Percentiles rank a stretch among this genome's conserved stretches.
Evolutionary conservation across 306 rosid genomes (phyloP).

Genomic region (Phaseolus lunatus): DNA sequence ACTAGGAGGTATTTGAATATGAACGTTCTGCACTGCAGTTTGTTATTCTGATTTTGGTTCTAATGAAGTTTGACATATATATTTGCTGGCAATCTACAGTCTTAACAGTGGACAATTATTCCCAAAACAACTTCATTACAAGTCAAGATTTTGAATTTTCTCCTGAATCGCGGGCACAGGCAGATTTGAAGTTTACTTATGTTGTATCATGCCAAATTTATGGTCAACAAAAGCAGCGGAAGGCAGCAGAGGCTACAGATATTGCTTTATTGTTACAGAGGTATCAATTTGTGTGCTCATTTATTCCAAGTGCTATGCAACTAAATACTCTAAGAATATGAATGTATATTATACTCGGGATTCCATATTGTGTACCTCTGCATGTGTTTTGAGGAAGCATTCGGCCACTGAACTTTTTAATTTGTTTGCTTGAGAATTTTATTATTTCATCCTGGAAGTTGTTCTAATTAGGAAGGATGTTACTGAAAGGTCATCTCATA

Average conservation of each 20-base stretch:
- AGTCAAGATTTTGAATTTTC: constrained; percentile 88
- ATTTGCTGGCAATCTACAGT: constrained; percentile 43
- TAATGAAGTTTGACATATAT: constrained; percentile 25
- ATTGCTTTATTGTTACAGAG: constrained; percentile 92
- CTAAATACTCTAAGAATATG: neutral
- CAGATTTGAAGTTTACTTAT: constrained; percentile 94
- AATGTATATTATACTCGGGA: constrained; percentile 12
- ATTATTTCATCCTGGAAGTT: neutral
- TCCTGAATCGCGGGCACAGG: constrained; percentile 88
- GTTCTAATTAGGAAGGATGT: constrained; percentile 33
- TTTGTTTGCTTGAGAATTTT: constrained; percentile 16
- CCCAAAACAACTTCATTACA: constrained; percentile 62
- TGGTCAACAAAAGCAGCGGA: constrained; percentile 93
- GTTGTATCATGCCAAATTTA: constrained; percentile 99
- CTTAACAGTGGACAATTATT: constrained; percentile 59
- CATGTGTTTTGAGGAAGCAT: constrained; percentile 10
- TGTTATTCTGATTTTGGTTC: constrained; percentile 27
- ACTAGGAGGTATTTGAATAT: constrained; percentile 69
- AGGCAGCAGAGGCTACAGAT: constrained; percentile 85
- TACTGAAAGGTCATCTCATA: neutral
- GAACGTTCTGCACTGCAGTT: neutral
- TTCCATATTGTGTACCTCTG: neutral
- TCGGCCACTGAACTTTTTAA: neutral
- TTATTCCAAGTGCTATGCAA: constrained; percentile 8
- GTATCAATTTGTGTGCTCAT: constrained; percentile 46